These are phyloP conservation scores for Fonsecaea multimorphosa DNA, from an alignment of 2,329 filamentous ascomycete species.

Conservation along the genomic window DNA sequence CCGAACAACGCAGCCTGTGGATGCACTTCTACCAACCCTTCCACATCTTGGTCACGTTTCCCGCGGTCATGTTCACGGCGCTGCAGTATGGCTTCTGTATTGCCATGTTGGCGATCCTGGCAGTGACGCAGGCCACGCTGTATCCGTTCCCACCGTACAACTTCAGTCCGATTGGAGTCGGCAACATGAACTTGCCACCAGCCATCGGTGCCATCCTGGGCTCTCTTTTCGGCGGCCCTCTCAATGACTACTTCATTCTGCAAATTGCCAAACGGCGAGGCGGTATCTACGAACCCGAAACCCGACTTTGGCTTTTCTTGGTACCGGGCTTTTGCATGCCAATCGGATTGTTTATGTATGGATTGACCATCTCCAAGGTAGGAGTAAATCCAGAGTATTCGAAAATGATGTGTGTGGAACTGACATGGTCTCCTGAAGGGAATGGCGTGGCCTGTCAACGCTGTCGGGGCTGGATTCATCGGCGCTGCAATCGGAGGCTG, in stretches of 20 bases:
- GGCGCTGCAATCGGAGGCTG: conserved; percentile 43
- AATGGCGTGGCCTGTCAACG: conserved; percentile 43
- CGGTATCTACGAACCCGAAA: conserved; percentile 58
- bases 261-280: conserved; percentile 52
- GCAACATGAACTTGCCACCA: conserved; percentile 45
- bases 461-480: conserved; percentile 45
- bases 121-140: conserved; percentile 45
- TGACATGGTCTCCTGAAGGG: conserved; percentile 15
- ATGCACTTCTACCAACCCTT: conserved; percentile 45
- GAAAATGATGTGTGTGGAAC: not conserved
- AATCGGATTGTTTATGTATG: conserved; percentile 50
- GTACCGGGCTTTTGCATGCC: conserved; percentile 44
- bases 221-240: conserved; percentile 48
- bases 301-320: conserved; percentile 52
- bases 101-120: conserved; percentile 46
- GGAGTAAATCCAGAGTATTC: conserved; percentile 15
- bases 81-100: conserved; percentile 50
- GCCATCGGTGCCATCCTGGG: conserved; percentile 52
- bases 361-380: conserved; percentile 44
- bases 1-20: conserved; percentile 41
- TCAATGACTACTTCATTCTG: conserved; percentile 51
- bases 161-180: conserved; percentile 44
- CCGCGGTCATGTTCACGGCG: conserved; percentile 50
- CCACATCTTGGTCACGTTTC: conserved; percentile 44
- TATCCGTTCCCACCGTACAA: conserved; percentile 47